These are phyloP conservation scores for Fusarium tanahbumbuense DNA, from an alignment of 2,329 filamentous ascomycete species.

Conservation along the genomic window DNA sequence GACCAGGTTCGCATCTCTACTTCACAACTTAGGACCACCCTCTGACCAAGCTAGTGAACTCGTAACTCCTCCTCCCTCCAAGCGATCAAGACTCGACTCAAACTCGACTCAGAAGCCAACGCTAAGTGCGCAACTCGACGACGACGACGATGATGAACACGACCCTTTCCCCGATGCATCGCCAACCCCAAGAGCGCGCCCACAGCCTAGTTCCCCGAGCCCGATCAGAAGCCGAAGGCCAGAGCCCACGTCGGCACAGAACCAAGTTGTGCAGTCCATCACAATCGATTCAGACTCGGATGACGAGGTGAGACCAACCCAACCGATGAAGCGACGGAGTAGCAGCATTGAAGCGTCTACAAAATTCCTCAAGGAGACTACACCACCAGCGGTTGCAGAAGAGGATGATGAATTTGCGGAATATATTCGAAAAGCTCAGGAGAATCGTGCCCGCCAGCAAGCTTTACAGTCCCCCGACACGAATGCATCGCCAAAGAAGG, in stretches of 20 bases:
- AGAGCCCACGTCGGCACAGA: conserved; percentile 2
- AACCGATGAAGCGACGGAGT: neutral
- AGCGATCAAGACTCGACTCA: conserved; percentile 50
- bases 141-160: conserved; percentile 8
- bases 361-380: conserved; percentile 11
- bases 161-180: conserved; percentile 37
- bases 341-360: conserved; percentile 32
- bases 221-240: conserved; percentile 20
- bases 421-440: conserved; percentile 58
- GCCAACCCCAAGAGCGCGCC: conserved; percentile 35
- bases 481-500: conserved; percentile 36
- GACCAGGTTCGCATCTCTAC: conserved; percentile 36
- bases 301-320: conserved; percentile 29
- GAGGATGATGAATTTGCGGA: conserved; percentile 58
- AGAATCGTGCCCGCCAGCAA: conserved; percentile 47
- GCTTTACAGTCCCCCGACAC: conserved; percentile 33
- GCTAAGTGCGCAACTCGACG: conserved; percentile 24
- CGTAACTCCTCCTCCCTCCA: conserved; percentile 54
- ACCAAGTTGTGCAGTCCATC: conserved; percentile 13
- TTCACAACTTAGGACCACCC: neutral
- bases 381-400: conserved; percentile 1
- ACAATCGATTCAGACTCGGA: conserved; percentile 52
- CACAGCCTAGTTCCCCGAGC: conserved; percentile 12
- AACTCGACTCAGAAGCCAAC: conserved; percentile 35
- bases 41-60: conserved; percentile 48